Conservation (phyloP, 768 basidiomycete genomes). For the Boletus bicolor region DNA sequence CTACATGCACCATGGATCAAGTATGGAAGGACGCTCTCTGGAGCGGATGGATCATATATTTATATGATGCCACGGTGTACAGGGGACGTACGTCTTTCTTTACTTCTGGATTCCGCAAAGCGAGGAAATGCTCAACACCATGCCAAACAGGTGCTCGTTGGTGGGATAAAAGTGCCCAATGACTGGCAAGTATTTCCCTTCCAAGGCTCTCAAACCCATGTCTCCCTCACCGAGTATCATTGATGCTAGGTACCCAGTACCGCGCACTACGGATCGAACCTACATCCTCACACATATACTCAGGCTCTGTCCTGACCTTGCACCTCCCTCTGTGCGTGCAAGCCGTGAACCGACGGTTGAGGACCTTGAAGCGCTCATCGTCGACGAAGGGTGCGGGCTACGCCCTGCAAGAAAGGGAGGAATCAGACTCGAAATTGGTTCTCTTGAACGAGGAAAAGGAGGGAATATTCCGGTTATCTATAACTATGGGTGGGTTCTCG, state of each 20-base stretch:
- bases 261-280: constrained; percentile 59
- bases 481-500: constrained; percentile 57
- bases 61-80: constrained; percentile 38
- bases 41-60: constrained; percentile 28
- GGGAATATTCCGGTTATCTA: constrained; percentile 48
- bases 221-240: background rate
- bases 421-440: constrained; percentile 52
- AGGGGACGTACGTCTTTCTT: constrained; percentile 37
- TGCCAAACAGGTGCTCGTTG: constrained; percentile 46
- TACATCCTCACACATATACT: constrained; percentile 56
- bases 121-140: background rate
- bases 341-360: constrained; percentile 45
- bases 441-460: constrained; percentile 31
- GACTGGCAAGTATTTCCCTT: constrained; percentile 49
- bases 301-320: constrained; percentile 53
- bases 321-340: constrained; percentile 49
- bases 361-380: constrained; percentile 46
- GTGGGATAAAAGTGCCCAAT: constrained; percentile 54
- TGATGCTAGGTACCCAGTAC: constrained; percentile 52
- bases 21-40: constrained; percentile 34
- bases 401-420: constrained; percentile 69
- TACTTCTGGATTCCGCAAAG: background rate
- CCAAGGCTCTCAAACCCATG: background rate
- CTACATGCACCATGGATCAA: constrained; percentile 49
- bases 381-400: constrained; percentile 59